Base-by-base conservation (phyloP, 768 basidiomycete species). In the Cystobasidium onofrii region DNA sequence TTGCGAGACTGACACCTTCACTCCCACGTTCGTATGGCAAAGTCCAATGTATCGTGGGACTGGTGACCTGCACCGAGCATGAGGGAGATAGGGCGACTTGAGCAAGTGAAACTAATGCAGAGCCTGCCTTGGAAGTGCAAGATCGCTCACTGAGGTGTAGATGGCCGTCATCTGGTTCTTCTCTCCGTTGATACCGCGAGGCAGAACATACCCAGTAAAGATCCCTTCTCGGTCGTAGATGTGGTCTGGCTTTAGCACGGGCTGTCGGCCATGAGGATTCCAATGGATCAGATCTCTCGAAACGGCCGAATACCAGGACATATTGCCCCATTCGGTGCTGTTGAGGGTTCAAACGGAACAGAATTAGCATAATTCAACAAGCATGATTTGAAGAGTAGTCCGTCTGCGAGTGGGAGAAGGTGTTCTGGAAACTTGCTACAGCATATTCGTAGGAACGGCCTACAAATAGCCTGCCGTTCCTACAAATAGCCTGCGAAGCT, bases 271-370 rank as follows among this genome's bases (percentile, higher is more conserved):
- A 25, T 6, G 25, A 4, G 25, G 54, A 25, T 4, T 57, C 54
- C 54, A 57, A 33, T 25, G 23, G 18, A 57, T 6, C 12, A 57
- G 18, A 18, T 57, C 54, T 25, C 18, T 57, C 7, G 54, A 57
- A 4, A 18, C 18, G 25, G 54, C 54, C 4, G 54, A 25, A 33
- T 57, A 57, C 54, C 54, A 57, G 4, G 54, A 57, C 54, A 57
- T 57, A 18, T 57, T 57, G 12, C 54, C 54, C 54, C 54, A 57
- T 57, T 57, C 54, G 54, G 54, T 57, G 18, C 54, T 57, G 54
- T 18, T 25, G 7, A 57, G 18, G 54, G 18, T 17, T 50, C n/a
- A n/a, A n/a, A n/a, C n/a, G n/a, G n/a, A 6, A 39, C 6, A 39
- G 39, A 6, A 57, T 57, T 33, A 57, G 54, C 54, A 57, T 57